These are phyloP conservation scores for Clohesyomyces aquaticus DNA, from an alignment of 495 filamentous ascomycete genomes.

Conservation along the genomic window DNA sequence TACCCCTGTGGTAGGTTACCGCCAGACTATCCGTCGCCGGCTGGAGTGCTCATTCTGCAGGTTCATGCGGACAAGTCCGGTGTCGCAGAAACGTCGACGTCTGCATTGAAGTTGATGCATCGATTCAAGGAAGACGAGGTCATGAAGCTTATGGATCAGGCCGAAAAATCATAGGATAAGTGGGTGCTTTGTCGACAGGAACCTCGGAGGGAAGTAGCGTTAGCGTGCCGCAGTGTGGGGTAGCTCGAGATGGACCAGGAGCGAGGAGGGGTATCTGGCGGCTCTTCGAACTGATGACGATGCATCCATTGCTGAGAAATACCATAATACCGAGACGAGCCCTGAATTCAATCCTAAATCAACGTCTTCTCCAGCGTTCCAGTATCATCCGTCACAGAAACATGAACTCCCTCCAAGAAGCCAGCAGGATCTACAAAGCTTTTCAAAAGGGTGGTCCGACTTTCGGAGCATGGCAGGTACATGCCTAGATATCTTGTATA, in stretches of 20 bases:
- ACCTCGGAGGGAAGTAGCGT: slow-evolving; percentile 7
- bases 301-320: slow-evolving; percentile 17
- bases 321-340: slow-evolving; percentile 1
- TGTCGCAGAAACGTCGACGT: slow-evolving; percentile 54
- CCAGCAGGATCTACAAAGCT: slow-evolving; percentile 65
- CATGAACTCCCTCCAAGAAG: slow-evolving; percentile 59
- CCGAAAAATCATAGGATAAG: slow-evolving; percentile 41
- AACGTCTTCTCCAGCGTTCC: neutral
- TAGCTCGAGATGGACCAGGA: slow-evolving; percentile 11
- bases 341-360: neutral
- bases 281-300: slow-evolving; percentile 22
- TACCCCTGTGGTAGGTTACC: slow-evolving; percentile 70
- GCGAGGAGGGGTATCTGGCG: slow-evolving; percentile 16
- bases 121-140: slow-evolving; percentile 73
- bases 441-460: slow-evolving; percentile 60
- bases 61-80: slow-evolving; percentile 62
- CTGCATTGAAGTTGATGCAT: slow-evolving; percentile 81
- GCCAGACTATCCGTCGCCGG: neutral
- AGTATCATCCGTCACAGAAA: neutral
- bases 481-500: neutral
- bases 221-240: slow-evolving; percentile 29
- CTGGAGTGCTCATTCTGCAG: slow-evolving; percentile 47
- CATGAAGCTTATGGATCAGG: slow-evolving; percentile 68
- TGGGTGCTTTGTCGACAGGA: neutral
- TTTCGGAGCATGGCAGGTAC: slow-evolving; percentile 61